Evolutionary conservation across 768 basidiomycete genomes (phyloP).

Genomic region (Trametopsis cervina): DNA sequence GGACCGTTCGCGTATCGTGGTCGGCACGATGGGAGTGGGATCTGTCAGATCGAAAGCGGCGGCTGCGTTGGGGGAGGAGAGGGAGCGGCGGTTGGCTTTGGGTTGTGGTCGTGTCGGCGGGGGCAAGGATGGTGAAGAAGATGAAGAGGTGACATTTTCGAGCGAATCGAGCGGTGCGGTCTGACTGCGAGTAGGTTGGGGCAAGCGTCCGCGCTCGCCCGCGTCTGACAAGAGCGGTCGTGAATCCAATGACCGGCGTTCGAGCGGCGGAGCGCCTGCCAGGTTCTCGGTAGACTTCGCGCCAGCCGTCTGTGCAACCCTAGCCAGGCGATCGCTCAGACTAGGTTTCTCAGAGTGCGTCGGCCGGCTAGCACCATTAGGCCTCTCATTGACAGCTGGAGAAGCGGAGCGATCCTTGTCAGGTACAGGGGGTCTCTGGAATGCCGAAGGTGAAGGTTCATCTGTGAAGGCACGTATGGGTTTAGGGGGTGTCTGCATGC

Average conservation of each 20-base stretch:
- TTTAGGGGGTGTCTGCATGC: conserved; percentile 14
- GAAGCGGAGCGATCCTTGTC: conserved; percentile 4
- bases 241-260: conserved; percentile 11
- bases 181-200: conserved; percentile 20
- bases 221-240: conserved; percentile 6
- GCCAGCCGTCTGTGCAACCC: conserved; percentile 17
- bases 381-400: neutral
- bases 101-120: conserved; percentile 12
- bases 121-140: conserved; percentile 14
- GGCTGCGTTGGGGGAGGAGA: conserved; percentile 22
- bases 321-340: conserved; percentile 21
- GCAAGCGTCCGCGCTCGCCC: conserved; percentile 4
- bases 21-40: conserved; percentile 25
- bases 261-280: conserved; percentile 1
- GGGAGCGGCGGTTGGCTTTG: conserved; percentile 7
- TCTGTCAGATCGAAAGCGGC: conserved; percentile 18
- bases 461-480: conserved; percentile 6
- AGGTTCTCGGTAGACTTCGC: conserved; percentile 9
- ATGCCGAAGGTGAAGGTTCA: conserved; percentile 11
- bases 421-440: conserved; percentile 5
- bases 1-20: conserved; percentile 25
- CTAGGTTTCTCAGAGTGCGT: conserved; percentile 18
- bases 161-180: conserved; percentile 14
- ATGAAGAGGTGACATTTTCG: neutral
- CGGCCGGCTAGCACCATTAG: conserved; percentile 9